Evolutionary conservation across 257 asterid species (phyloP).

Genomic region (Nicotiana tomentosiformis): DNA sequence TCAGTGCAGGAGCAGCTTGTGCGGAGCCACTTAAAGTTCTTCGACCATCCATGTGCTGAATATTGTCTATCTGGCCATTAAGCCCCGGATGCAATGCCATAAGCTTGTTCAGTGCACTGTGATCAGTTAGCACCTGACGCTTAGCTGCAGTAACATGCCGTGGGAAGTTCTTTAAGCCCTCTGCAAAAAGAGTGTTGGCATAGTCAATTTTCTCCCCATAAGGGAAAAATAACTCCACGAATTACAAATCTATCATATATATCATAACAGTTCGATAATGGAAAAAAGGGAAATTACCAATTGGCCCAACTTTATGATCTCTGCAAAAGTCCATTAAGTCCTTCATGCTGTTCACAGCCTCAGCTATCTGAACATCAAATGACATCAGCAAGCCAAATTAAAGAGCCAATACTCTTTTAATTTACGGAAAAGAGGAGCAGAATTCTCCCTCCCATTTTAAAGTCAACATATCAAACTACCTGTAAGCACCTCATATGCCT

Average conservation of each 20-base stretch:
- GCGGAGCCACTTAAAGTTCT: slow-evolving; percentile 63
- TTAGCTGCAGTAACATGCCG: slow-evolving; percentile 43
- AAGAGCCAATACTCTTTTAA: not conserved
- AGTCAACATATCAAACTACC: slow-evolving; percentile 32
- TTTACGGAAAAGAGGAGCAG: not conserved
- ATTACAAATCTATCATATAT: not conserved
- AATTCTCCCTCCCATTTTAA: not conserved
- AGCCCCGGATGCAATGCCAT: slow-evolving; percentile 56
- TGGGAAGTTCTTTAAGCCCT: slow-evolving; percentile 71
- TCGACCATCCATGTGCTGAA: slow-evolving; percentile 44
- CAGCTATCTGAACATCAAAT: slow-evolving; percentile 65
- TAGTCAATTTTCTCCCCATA: not conserved
- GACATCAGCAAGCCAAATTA: not conserved
- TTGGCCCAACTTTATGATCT: slow-evolving; percentile 73
- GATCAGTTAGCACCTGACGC: slow-evolving; percentile 46
- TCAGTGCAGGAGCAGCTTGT: slow-evolving; percentile 60
- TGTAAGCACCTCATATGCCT: slow-evolving; percentile 94
- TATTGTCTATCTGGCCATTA: slow-evolving; percentile 37
- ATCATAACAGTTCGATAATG: not conserved
- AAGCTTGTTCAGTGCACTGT: slow-evolving; percentile 47
- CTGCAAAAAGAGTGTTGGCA: slow-evolving; percentile 36
- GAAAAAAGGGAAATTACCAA: slow-evolving; percentile 43
- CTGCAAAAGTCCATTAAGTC: slow-evolving; percentile 86
- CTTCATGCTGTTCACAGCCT: slow-evolving; percentile 94
- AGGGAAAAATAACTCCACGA: not conserved